Percentiles rank a stretch among this genome's conserved stretches.
Conservation (phyloP, 2,329 filamentous ascomycete species). For the Pseudocercospora vitis region DNA sequence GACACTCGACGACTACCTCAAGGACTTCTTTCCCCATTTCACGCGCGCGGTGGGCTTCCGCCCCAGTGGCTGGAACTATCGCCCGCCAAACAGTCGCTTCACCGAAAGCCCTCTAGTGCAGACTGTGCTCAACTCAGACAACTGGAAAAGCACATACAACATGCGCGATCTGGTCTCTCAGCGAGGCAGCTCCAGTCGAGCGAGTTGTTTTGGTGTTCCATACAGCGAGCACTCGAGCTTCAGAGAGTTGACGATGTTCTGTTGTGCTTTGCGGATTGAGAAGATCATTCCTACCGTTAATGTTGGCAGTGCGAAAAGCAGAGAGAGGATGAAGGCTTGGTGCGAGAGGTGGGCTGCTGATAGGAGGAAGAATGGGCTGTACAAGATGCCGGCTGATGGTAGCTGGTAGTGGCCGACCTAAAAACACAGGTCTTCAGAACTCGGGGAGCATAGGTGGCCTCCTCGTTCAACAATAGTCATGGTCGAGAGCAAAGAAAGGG, state of each 20-base stretch:
- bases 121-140: conserved; percentile 63
- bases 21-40: conserved; percentile 77
- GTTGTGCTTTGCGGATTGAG: conserved; percentile 82
- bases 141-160: conserved; percentile 74
- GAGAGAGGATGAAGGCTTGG: conserved; percentile 67
- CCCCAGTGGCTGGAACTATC: conserved; percentile 92
- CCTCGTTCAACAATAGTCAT: too few species aligned
- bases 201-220: conserved; percentile 88
- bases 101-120: conserved; percentile 63
- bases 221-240: conserved; percentile 97
- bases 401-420: too few species aligned
- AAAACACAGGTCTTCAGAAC: too few species aligned
- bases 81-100: conserved; percentile 65
- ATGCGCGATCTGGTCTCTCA: conserved; percentile 74
- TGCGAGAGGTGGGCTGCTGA: conserved; percentile 64
- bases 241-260: conserved; percentile 88
- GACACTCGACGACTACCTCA: conserved; percentile 85
- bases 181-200: conserved; percentile 77
- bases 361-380: conserved; percentile 63
- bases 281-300: conserved; percentile 94
- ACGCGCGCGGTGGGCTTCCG: conserved; percentile 85
- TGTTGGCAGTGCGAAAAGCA: conserved; percentile 62
- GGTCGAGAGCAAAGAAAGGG: too few species aligned
- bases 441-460: too few species aligned
- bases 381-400: conserved; percentile 40